phyloP scores from a whole-genome alignment of 1,284 basidiomycete genomes.

The Erythrobasidium hasegawianum region DNA sequence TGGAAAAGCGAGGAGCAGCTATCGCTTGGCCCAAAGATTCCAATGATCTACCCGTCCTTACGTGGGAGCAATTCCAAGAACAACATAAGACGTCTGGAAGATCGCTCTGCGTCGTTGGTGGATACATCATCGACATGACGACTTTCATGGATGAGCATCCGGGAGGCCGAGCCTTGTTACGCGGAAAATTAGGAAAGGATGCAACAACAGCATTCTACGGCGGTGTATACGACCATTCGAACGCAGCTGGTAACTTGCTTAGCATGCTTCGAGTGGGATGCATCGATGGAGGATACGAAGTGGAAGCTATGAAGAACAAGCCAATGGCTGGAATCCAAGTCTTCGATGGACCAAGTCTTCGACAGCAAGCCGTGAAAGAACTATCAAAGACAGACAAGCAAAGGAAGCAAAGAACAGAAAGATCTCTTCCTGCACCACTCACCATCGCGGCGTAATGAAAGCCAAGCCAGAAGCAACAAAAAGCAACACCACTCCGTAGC shows the following conservation, averaged over 20 bases:
- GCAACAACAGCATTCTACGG: constrained; percentile 91
- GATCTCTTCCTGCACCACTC: constrained; percentile 11
- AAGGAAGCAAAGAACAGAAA: constrained; percentile 17
- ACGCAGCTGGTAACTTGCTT: constrained; percentile 75
- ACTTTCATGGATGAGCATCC: constrained; percentile 88
- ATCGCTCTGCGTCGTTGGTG: constrained; percentile 2
- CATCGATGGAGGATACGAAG: constrained; percentile 32
- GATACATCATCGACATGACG: constrained; percentile 77
- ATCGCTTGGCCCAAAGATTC: constrained; percentile 70
- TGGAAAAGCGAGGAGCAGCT: constrained; percentile 65
- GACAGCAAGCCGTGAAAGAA: constrained; percentile 26
- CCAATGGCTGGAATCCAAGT: constrained; percentile 21
- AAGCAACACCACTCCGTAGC: no score
- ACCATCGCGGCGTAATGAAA: constrained; percentile 19
- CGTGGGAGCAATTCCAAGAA: constrained; percentile 67
- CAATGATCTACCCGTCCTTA: constrained; percentile 72
- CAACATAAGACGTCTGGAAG: constrained; percentile 28
- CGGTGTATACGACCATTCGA: constrained; percentile 88
- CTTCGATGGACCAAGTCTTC: constrained; percentile 12
- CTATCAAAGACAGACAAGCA: constrained; percentile 19
- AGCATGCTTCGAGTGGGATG: constrained; percentile 30
- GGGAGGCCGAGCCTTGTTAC: constrained; percentile 67
- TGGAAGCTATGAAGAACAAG: constrained; percentile 41
- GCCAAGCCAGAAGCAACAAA: no score
- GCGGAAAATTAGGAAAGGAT: constrained; percentile 68